Base-by-base conservation (phyloP, 2,329 filamentous ascomycete species). In the Ophiostoma ips region DNA sequence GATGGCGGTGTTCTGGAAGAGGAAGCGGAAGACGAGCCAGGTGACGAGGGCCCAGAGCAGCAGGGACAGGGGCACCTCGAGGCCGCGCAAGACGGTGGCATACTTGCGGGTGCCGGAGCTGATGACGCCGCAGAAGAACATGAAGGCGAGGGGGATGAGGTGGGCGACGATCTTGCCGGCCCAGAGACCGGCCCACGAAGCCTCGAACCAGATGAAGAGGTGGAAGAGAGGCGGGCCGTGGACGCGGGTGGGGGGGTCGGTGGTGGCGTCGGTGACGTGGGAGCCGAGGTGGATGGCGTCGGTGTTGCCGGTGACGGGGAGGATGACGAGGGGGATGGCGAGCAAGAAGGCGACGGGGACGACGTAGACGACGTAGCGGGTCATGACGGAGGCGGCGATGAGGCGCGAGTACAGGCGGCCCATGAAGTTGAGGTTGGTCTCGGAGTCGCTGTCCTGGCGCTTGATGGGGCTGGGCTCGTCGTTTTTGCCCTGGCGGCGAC, bases 71-170 rank as follows among this genome's bases (percentile, higher is more conserved):
- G 80, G 77, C 35, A 84, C 75, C 59, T 81, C 78, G 36, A 85
- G 68, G 51, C 79, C 77, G 50, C 68, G 69, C 31, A 86, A 67
- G 13, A 86, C 76, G 3, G 73, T 73, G 41, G 79, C 79, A 58
- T 86, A 85, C 63, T 86, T 86, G 53, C 80, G 72, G 5, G 81
- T 82, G 45, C 81, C 81, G 13, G 77, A 75, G 62, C 79, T 83
- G 61, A 85, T 74, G 30, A 85, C 77, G 51, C 82, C 82, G 55
- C 73, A 76, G 57, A 83, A 73, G 59, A 83, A 81, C 71, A 84
- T 80, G 64, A 85, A 85, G 48, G 77, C 55, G 36, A 68, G 64
- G 0, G 82, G 81, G 3, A 83, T 60, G 15, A 75, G 60, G 62
- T 77, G 77, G 13, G 81, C 76, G 11, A 79, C 69, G 40, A 83